Base-by-base conservation (phyloP, 306 rosid genomes). In the Gastrolobium bilobum region DNA sequence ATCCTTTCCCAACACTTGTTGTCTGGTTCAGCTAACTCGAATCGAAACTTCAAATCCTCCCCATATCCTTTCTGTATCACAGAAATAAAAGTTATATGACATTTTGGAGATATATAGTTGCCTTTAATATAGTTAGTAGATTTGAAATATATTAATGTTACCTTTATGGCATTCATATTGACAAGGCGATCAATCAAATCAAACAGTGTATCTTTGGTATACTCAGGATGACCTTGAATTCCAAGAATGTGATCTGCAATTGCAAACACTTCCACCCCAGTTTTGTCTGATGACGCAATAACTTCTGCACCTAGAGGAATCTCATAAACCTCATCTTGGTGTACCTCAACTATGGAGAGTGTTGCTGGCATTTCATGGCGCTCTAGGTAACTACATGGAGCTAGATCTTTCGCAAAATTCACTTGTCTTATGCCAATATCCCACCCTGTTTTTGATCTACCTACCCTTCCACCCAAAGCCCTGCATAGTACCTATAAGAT, bases 161-260 rank as follows among this genome's bases (percentile, higher is more conserved):
- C 94, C 97, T 86, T 66, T 2, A 92, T 87, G 69, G 60, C 63
- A 58, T 85, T 38, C 52, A 60, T 80, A 48, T 79, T 68, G 72
- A 78, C 68, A 37, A 90, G 90, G 15, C 90, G 91, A 69, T 89
- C 92, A 30, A 89, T 85, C 43, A 92, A 86, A 67, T 86, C 73
- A 6, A 39, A 68, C 2, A 90, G 79, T 60, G 90, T 92, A 81
- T 87, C 97, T 66, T 71, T 90, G 38, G 83, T 62, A 72, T 87
- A 90, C 81, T 89, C 93, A 54, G 96, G 96, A 56, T 90, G 93
- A 44, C 96, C 96, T 83, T 90, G 96, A 68, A 92, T 87, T 13
- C 96, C 93, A 65, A 92, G 83, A 72, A 89, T 75, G 65, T 90
- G 90, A 8, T 77, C 79, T 71, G 65, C 89, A 73, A 90, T 81